Base-by-base conservation (phyloP, 2,329 filamentous ascomycete species). In the Aspergillus spinulosporus region DNA sequence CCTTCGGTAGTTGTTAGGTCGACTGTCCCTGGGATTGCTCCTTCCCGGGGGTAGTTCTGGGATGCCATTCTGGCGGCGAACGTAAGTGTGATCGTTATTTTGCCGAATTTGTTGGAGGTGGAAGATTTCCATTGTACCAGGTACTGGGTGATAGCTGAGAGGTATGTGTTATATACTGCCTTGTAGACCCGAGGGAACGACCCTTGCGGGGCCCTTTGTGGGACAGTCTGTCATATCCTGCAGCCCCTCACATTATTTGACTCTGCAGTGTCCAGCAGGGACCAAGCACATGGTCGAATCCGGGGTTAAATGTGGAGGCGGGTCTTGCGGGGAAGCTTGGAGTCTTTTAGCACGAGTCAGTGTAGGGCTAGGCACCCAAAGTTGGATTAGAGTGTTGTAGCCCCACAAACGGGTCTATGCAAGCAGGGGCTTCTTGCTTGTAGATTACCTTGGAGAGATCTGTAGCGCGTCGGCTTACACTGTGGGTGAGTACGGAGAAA, bases 11-110 rank as follows among this genome's bases (percentile, higher is more conserved):
- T 78, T 52, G 75, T 70, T 12, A 85, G 71, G 63, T 84, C 79
- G 42, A 84, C 82, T 0, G 82, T 85, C 3, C 82, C 82, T 0
- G 82, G 81, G 31, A 84, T 75, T 34, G 78, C 79, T 59, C 78
- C 81, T 67, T 84, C 82, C 57, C 79, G 80, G 3, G 82, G 82
- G 70, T 83, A 81, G 32, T 34, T 14, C 7, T n/a, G 36, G 8
- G 39, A 3, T 3, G 49, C n/a, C 39, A 51, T 51, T 51, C n/a
- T 48, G 45, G 6, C n/a, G 4, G 28, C 3, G 15, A 28, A 29
- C 5, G 9, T 8, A 14, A 48, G 15, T 3, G 26, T 7, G 36
- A 8, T 29, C n/a, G 5, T 36, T 8, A 36, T 8, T 8, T 36
- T 8, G 34, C 34, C 34, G 34, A 21, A 21, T 21, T 21, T 21